Base-by-base conservation (phyloP, 768 basidiomycete species). In the Russula brevipes region DNA sequence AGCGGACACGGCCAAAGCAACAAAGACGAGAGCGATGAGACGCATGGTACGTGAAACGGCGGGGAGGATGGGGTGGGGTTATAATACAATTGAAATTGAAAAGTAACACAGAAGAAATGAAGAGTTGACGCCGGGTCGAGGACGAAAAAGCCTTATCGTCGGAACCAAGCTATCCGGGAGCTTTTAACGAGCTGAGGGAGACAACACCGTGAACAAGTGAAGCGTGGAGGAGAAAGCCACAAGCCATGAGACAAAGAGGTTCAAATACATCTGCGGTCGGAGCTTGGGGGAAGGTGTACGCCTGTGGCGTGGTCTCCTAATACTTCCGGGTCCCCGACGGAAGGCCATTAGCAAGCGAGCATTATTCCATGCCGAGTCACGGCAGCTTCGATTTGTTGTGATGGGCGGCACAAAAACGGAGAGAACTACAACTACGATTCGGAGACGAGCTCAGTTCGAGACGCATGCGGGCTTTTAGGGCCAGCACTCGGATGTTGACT, bases 1-100 rank as follows among this genome's bases (percentile, higher is more conserved):
- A 12, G 72, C 70, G 14, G 72, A 68, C 35, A 77, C 61, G 35
- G 73, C 54, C 30, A 75, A 62, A n/a, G 70, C 66, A 54, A 74
- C 61, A 17, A 64, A 56, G 36, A 71, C 8, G 16, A 58, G 11
- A 45, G 39, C n/a, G 14, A 44, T 16, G 51, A 61, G 35, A 38
- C 45, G 59, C 66, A 61, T 62, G 46, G n/a, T 12, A n/a, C n/a
- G n/a, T n/a, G n/a, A n/a, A n/a, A n/a, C n/a, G n/a, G n/a, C n/a
- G n/a, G 45, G 7, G 12, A 4, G 17, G 19, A 17, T 49, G 39
- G 36, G 59, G 2, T 33, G 31, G 1, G 39, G 19, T 16, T 7
- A 33, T 35, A 11, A 47, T 42, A 42, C 7, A 0, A 33, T 2
- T 31, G 24, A 11, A 41, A 16, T 12, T 42, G 31, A 45, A 12